Evolutionary conservation across 2,329 filamentous ascomycete genomes (phyloP), one percentile per base, ranked within the genome.

Genomic region (Helminthosporium solani): DNA sequence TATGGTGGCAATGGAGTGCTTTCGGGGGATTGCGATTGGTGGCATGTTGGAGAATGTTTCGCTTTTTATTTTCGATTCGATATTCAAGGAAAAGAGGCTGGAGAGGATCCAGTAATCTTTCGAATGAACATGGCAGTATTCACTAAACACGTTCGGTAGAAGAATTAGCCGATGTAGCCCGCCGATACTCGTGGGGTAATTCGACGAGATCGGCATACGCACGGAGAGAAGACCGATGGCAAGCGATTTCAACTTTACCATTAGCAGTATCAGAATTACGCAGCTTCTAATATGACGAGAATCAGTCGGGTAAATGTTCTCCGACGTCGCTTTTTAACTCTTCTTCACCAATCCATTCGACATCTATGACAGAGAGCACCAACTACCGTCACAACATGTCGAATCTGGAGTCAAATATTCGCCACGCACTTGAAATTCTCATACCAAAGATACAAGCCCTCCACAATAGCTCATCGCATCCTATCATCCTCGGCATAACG

Each of bases 401-500:
- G 6, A 42, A 46, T 4, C 52, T 68, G 1, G 58, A 64, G 33
- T 35, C 58, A 20, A 66, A 62, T 48, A 60, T 68, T n/a, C 58
- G 53, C 5, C 54, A 47, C 12, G 56, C 58, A 4, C 60, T 69
- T 9, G 53, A 64, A 15, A 42, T 56, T 14, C 53, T 69, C 7
- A 40, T 64, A 3, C 66, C 66, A 2, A 59, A 60, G 39, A 63
- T 69, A 34, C 54, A 50, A 33, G 19, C 49, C 2, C 50, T 47
- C 35, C 54, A 43, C 16, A n/a, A 57, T 40, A 33, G 28, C n/a
- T 58, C 60, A 2, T 51, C 73, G 41, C 79, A 78, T 16, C 90
- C 90, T 21, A 88, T 96, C 70, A 83, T 96, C 67, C 79, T 96
- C 52, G 92, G 90, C 37, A 80, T 97, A 60, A 95, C 95, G 60